Conservation (phyloP, 2,329 filamentous ascomycete genomes). For the Monosporascus sp. region DNA sequence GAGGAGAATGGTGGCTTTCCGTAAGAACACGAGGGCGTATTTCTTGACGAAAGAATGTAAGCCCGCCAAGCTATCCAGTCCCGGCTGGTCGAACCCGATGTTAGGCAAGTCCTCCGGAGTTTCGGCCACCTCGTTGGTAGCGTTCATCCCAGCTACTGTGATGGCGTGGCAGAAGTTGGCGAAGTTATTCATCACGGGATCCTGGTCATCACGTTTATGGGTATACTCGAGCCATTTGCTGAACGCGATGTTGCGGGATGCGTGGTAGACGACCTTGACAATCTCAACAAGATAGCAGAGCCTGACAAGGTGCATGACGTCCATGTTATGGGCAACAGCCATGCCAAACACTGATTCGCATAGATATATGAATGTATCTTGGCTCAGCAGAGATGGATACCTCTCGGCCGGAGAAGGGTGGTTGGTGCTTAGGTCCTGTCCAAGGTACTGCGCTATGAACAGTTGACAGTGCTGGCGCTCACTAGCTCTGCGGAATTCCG, state of each 20-base stretch:
- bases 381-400: constrained; percentile 55
- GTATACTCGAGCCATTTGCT: constrained; percentile 44
- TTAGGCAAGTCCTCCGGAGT: constrained; percentile 31
- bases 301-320: constrained; percentile 73
- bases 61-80: constrained; percentile 46
- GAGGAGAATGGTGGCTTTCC: constrained; percentile 78
- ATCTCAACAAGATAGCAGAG: constrained; percentile 90
- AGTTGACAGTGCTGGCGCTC: constrained; percentile 71
- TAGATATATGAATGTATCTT: constrained; percentile 76
- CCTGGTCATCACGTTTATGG: constrained; percentile 35
- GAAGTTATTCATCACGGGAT: constrained; percentile 48
- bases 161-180: constrained; percentile 49
- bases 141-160: constrained; percentile 39
- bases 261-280: constrained; percentile 67
- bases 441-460: constrained; percentile 57
- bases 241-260: constrained; percentile 49
- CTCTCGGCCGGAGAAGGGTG: constrained; percentile 36
- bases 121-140: constrained; percentile 31
- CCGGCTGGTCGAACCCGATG: constrained; percentile 49
- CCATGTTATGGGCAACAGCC: constrained; percentile 60
- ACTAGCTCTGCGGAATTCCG: constrained; percentile 63
- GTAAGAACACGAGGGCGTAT: constrained; percentile 85
- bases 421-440: constrained; percentile 34
- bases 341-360: constrained; percentile 72
- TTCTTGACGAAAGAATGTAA: constrained; percentile 63